A percentile compares a stretch with the other conserved stretches of the same genome.
Evolutionary conservation across 345 rosid genomes (phyloP).

Genomic region (Limnanthes douglasii): DNA sequence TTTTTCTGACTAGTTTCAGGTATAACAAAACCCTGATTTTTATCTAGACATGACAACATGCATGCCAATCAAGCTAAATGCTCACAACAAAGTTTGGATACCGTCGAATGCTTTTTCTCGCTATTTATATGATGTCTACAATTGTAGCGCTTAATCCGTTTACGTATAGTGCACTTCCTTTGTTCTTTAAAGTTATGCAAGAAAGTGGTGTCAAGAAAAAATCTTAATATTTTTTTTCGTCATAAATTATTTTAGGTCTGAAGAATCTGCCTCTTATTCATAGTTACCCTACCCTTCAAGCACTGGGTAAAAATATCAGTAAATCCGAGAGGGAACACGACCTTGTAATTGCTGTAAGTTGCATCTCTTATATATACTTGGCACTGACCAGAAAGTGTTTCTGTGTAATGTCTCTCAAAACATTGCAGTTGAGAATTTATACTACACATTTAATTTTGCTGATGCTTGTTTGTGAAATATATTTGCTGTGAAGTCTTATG

Average conservation of each 20-base stretch:
- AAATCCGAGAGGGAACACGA: slow-evolving; percentile 67
- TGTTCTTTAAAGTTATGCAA: not conserved
- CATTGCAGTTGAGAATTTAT: not conserved
- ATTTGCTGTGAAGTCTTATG: slow-evolving; percentile 52
- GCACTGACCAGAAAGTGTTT: slow-evolving; percentile 2
- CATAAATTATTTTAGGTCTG: slow-evolving; percentile 24
- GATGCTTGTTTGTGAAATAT: slow-evolving; percentile 10
- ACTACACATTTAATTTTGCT: slow-evolving; percentile 3
- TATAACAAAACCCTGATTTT: slow-evolving; percentile 1
- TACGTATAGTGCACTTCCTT: too few species aligned
- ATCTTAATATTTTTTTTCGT: slow-evolving; percentile 5
- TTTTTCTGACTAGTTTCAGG: not conserved
- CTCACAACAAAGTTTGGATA: too few species aligned
- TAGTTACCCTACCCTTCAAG: slow-evolving; percentile 60
- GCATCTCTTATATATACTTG: slow-evolving; percentile 1
- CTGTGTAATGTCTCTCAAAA: not conserved
- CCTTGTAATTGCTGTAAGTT: slow-evolving; percentile 95
- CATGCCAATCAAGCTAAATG: too few species aligned
- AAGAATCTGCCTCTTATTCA: slow-evolving; percentile 76
- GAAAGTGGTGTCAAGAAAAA: not conserved
- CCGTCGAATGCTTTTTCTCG: slow-evolving; percentile 1
- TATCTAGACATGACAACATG: slow-evolving; percentile 1
- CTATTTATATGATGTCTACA: too few species aligned
- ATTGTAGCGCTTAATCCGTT: too few species aligned
- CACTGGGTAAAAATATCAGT: slow-evolving; percentile 36